phyloP scores from a whole-genome alignment of 1,284 basidiomycete species.

The Sphaerobolus stellatus region DNA sequence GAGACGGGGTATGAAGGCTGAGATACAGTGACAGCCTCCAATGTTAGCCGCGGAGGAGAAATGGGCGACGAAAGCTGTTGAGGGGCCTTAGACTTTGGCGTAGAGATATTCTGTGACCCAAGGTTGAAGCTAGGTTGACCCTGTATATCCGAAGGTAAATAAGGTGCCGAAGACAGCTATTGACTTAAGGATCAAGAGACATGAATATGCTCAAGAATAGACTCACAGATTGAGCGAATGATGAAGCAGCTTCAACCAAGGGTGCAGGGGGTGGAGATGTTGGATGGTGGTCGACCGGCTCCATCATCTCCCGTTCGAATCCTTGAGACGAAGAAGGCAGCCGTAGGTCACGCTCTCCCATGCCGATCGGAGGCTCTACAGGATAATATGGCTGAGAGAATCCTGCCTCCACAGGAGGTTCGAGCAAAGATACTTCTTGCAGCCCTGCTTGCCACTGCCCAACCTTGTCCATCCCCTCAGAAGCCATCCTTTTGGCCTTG shows the following conservation, averaged over 20 bases:
- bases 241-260: not conserved
- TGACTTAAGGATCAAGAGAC: not conserved
- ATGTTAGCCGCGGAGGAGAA: not conserved
- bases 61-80: not conserved
- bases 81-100: too few species aligned
- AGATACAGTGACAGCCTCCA: not conserved
- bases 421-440: not conserved
- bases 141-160: not conserved
- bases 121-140: too few species aligned
- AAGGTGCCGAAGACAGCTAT: not conserved
- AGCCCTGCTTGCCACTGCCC: constrained; percentile 6
- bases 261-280: not conserved
- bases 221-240: too few species aligned
- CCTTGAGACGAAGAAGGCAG: not conserved
- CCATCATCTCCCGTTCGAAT: not conserved
- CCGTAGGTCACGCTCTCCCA: too few species aligned
- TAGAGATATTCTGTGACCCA: too few species aligned
- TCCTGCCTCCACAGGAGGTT: not conserved
- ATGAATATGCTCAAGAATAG: too few species aligned
- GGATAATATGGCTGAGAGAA: not conserved
- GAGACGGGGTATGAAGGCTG: not conserved
- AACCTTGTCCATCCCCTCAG: constrained; percentile 5
- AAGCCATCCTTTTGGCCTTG: constrained; percentile 5
- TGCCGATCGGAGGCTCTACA: too few species aligned
- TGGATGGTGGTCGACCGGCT: not conserved